These are phyloP conservation scores for Rhodotorula diobovata DNA, from an alignment of 768 basidiomycete species.

Conservation along the genomic window DNA sequence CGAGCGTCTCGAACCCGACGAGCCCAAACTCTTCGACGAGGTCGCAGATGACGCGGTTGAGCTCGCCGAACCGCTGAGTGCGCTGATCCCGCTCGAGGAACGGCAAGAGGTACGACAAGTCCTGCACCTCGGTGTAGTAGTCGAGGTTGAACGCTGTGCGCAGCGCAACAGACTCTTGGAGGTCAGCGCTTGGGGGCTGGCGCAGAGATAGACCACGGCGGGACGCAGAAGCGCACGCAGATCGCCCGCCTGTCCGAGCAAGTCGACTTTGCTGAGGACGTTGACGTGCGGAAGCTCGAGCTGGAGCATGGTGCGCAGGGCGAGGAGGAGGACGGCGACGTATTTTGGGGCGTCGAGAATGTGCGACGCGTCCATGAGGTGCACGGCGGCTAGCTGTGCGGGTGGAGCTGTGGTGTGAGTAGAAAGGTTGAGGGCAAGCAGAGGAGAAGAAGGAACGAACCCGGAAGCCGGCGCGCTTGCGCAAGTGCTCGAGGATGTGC, in stretches of 20 bases:
- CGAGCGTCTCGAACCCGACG: constrained; percentile 93
- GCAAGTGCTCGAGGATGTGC: constrained; percentile 65
- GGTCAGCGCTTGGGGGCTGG: neutral
- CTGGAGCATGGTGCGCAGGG: constrained; percentile 94
- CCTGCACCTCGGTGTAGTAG: constrained; percentile 97
- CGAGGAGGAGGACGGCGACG: constrained; percentile 82
- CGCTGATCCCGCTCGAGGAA: constrained; percentile 57
- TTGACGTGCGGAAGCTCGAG: constrained; percentile 97
- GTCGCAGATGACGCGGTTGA: constrained; percentile 86
- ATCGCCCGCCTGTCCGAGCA: constrained; percentile 84
- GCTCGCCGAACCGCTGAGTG: constrained; percentile 64
- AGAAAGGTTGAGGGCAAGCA: neutral
- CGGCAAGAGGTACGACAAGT: constrained; percentile 79
- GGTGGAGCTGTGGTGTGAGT: neutral
- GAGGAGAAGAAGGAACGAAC: constrained; percentile 54
- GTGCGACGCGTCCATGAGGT: constrained; percentile 94
- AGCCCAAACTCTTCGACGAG: constrained; percentile 89
- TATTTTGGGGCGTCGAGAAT: constrained; percentile 95
- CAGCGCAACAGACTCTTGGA: neutral
- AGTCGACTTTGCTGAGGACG: constrained; percentile 90
- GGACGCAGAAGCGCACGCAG: constrained; percentile 57
- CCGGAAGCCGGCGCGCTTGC: constrained; percentile 75
- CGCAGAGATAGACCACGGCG: too few species aligned
- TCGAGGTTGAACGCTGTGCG: constrained; percentile 86
- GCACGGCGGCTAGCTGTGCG: constrained; percentile 80